A percentile compares a stretch with the other conserved stretches of the same genome.
phyloP scores from a whole-genome alignment of 2,329 filamentous ascomycete genomes.

The Fonsecaea monophora region DNA sequence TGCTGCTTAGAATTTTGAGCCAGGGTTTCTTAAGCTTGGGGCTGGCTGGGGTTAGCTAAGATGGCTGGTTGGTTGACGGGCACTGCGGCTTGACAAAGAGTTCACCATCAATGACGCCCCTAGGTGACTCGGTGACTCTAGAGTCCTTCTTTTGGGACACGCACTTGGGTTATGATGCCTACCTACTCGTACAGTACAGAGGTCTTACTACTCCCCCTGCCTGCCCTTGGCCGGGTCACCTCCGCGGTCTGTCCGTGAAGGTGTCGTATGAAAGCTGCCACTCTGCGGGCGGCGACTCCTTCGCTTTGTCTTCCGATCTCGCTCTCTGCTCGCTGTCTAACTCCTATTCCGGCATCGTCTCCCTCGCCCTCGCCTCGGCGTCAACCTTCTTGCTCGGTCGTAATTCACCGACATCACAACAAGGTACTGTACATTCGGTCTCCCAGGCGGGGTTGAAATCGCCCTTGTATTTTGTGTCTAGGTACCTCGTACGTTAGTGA shows the following conservation, averaged over 20 bases:
- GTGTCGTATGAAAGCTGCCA: not conserved
- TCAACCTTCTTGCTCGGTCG: not conserved
- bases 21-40: slow-evolving; percentile 2
- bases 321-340: slow-evolving; percentile 18
- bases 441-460: not conserved
- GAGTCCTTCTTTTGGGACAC: not conserved
- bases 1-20: slow-evolving; percentile 9
- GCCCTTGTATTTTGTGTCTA: not conserved
- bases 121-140: slow-evolving; percentile 2
- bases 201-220: not conserved
- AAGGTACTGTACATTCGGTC: not conserved
- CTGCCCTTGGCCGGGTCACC: not conserved
- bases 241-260: slow-evolving; percentile 17
- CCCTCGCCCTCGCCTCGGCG: slow-evolving; percentile 16
- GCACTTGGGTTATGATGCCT: not conserved
- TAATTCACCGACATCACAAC: not conserved
- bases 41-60: slow-evolving; percentile 17
- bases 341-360: slow-evolving; percentile 21
- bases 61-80: slow-evolving; percentile 8
- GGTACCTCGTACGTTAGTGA: not conserved
- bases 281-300: not conserved
- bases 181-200: not conserved
- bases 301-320: slow-evolving; percentile 8
- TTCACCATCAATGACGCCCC: slow-evolving; percentile 20
- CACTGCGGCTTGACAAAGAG: slow-evolving; percentile 9